Evolutionary conservation across 2,329 filamentous ascomycete genomes (phyloP).

Genomic region (Alternaria infectoria): DNA sequence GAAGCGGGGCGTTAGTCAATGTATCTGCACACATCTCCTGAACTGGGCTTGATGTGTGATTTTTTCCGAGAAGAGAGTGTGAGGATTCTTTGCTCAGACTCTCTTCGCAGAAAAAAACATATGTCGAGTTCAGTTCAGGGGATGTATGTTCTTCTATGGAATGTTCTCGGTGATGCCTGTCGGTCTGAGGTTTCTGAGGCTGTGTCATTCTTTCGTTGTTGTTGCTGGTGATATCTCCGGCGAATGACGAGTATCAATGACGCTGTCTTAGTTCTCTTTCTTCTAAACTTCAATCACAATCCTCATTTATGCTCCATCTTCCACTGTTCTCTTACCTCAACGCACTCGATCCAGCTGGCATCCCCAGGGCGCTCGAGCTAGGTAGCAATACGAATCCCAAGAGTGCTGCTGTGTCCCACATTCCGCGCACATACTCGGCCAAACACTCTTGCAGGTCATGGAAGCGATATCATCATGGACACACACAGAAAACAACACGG

Average conservation of each 20-base stretch:
- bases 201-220: fast-evolving
- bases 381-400: background rate
- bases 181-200: background rate
- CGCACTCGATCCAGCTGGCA: background rate
- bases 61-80: background rate
- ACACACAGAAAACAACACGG: background rate
- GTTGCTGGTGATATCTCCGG: background rate
- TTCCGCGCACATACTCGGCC: background rate
- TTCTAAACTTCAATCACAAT: background rate
- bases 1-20: background rate
- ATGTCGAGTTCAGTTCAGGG: background rate
- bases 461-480: background rate
- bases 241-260: background rate
- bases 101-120: background rate
- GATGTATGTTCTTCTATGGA: background rate
- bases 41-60: fast-evolving
- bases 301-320: background rate
- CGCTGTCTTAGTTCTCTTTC: background rate
- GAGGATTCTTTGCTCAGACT: background rate
- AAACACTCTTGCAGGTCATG: background rate
- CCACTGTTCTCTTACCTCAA: background rate
- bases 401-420: background rate
- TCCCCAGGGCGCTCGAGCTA: background rate
- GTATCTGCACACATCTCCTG: background rate
- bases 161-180: background rate